Percentiles rank a stretch among this genome's conserved stretches.
Conservation (phyloP, 345 rosid species). For the Euphorbia lathyris region DNA sequence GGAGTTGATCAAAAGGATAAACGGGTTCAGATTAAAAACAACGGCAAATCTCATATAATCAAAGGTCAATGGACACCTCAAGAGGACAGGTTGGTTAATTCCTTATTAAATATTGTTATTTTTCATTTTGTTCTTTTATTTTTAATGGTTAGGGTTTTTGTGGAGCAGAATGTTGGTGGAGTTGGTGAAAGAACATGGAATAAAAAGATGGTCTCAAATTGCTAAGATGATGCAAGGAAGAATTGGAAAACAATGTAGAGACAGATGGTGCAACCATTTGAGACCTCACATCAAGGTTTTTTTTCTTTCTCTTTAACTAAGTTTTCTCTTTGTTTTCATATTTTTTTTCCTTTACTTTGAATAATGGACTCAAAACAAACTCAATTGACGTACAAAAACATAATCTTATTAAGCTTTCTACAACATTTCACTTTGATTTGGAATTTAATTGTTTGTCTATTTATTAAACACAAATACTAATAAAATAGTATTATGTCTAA, state of each 20-base stretch:
- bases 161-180: constrained; percentile 40
- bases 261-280: constrained; percentile 89
- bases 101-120: neutral
- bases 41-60: constrained; percentile 27
- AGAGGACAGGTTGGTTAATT: constrained; percentile 48
- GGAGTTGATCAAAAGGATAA: constrained; percentile 20
- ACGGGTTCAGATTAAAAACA: constrained; percentile 23
- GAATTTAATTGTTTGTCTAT: too few species aligned
- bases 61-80: constrained; percentile 70
- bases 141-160: neutral
- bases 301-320: neutral
- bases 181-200: constrained; percentile 50
- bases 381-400: too few species aligned
- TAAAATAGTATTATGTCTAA: too few species aligned
- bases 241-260: constrained; percentile 83
- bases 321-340: neutral
- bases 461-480: too few species aligned
- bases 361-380: too few species aligned
- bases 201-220: constrained; percentile 67
- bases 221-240: constrained; percentile 59
- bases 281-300: constrained; percentile 77
- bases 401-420: too few species aligned
- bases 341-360: too few species aligned
- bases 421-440: too few species aligned
- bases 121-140: neutral